Evolutionary conservation across 2,329 filamentous ascomycete genomes (phyloP).

Genomic region (Xenoacremonium recifei): DNA sequence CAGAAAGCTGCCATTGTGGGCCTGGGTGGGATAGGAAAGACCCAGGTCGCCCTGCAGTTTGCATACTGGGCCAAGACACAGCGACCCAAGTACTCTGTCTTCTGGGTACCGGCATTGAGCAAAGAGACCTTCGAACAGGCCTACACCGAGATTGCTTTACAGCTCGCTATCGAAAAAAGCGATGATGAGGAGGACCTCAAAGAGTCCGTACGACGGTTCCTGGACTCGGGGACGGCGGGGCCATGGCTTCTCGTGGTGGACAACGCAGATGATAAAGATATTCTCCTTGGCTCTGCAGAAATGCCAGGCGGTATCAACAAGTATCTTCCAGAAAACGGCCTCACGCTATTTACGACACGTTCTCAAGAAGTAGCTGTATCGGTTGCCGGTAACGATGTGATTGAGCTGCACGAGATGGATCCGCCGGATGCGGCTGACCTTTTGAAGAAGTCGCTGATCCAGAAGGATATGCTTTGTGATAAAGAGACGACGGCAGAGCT

Average conservation of each 20-base stretch:
- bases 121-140: neutral
- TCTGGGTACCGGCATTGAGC: conserved; percentile 2
- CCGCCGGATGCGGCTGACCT: too few species aligned
- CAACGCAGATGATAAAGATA: neutral
- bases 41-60: too few species aligned
- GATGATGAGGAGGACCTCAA: neutral
- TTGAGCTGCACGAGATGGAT: too few species aligned
- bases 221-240: neutral
- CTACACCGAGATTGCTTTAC: neutral
- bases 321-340: conserved; percentile 1
- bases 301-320: neutral
- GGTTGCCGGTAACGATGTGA: too few species aligned
- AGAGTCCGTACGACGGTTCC: neutral
- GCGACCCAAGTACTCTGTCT: too few species aligned
- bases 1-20: too few species aligned
- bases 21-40: too few species aligned
- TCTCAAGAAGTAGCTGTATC: neutral
- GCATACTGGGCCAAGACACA: too few species aligned
- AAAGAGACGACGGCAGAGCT: too few species aligned
- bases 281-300: neutral
- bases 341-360: conserved; percentile 1
- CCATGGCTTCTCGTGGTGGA: conserved; percentile 3
- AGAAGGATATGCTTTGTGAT: too few species aligned
- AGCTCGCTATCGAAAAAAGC: neutral
- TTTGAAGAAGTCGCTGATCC: too few species aligned